Percentiles rank a stretch among this genome's conserved stretches.
phyloP scores from a whole-genome alignment of 2,329 filamentous ascomycete genomes.

The Aspergillus awamori region DNA sequence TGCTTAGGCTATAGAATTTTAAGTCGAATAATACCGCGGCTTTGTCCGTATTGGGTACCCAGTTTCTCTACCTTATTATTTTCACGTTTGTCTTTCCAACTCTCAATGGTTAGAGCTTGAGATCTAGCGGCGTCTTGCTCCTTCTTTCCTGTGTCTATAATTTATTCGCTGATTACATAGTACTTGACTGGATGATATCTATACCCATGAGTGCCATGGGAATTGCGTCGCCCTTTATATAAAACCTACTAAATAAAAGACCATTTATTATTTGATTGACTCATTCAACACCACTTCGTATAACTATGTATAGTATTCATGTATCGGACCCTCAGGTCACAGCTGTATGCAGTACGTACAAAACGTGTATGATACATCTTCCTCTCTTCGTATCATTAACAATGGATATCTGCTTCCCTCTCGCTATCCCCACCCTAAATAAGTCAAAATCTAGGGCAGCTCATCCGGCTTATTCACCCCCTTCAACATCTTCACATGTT shows the following conservation, averaged over 20 bases:
- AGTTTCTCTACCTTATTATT: background rate
- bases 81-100: background rate
- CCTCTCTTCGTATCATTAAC: too few relatives aligned
- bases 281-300: too few relatives aligned
- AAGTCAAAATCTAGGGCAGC: background rate
- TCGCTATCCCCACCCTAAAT: too few relatives aligned
- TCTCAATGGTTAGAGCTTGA: background rate
- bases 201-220: background rate
- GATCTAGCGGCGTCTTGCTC: background rate
- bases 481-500: background rate
- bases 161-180: background rate
- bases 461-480: background rate
- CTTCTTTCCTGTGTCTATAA: background rate
- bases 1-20: constrained; percentile 10
- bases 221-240: too few relatives aligned
- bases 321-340: background rate
- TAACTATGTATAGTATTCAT: too few relatives aligned
- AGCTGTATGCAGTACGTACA: background rate
- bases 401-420: background rate
- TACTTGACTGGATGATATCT: background rate
- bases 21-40: constrained; percentile 17
- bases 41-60: background rate
- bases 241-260: too few relatives aligned
- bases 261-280: too few relatives aligned
- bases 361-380: background rate